Evolutionary conservation across 345 rosid genomes (phyloP), one percentile per base, ranked within the genome.

Genomic region (Lenwebbia sp.): DNA sequence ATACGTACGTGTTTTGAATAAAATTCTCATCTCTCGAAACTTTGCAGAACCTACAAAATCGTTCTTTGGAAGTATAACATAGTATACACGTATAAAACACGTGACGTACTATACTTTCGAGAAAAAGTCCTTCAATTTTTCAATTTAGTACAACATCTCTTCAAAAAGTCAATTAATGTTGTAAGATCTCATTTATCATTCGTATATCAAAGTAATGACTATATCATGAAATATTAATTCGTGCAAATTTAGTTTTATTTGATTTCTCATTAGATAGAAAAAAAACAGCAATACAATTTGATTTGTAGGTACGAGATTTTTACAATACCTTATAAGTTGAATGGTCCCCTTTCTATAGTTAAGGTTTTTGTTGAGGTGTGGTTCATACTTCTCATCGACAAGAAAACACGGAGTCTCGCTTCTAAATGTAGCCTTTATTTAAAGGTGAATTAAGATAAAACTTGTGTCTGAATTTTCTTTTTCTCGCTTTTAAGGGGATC

Each of bases 1-100:
- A 5, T 15, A 30, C 40, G 1, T 60, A 60, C 40, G 33, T 0
- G 75, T 13, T 28, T 33, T 7, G 0, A 0, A 33, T 28, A 0
- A 33, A 33, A 65, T 9, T 21, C 44, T 41, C 2, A 17, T 33
- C 3, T 65, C 44, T 6, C 6, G 0, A 4, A 21, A 17, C 78
- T 33, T 33, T 65, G 78, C 6, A 0, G 3, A 21, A 19, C 13
- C 19, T 17, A 33, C 17, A 25, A 10, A 2, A 9, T 6, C 21
- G 47, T 70, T 17, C 10, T 33, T 17, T 22, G 19, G 6, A 17
- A 33, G 76, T 21, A 2, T 17, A 17, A 17, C 6, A 23, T 15
- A 4, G 6, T 0, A 7, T 33, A 33, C 41, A 19, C 25, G 9
- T 65, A 33, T 22, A 0, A 33, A 21, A 37, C 78, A 19, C 21